Evolutionary conservation across 768 basidiomycete genomes (phyloP).

Genomic region (Pisolithus orientalis): DNA sequence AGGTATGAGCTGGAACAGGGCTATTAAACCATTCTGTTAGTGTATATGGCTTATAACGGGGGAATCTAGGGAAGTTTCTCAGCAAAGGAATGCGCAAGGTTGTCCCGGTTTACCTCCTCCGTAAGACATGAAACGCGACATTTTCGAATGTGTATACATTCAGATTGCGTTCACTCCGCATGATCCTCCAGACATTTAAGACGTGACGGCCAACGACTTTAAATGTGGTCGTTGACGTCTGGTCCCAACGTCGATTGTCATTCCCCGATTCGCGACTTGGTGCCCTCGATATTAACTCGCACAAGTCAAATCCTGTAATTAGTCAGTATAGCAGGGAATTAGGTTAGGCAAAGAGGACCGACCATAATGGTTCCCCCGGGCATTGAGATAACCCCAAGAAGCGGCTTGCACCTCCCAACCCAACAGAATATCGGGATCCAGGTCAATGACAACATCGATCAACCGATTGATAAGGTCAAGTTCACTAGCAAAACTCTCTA

Average conservation of each 20-base stretch:
- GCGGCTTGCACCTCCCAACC: constrained; percentile 89
- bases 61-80: constrained; percentile 45
- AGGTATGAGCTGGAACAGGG: constrained; percentile 46
- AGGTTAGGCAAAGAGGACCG: background rate
- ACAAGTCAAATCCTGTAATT: constrained; percentile 60
- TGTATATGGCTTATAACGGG: constrained; percentile 58
- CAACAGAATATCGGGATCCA: constrained; percentile 87
- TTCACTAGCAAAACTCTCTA: constrained; percentile 61
- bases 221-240: constrained; percentile 73
- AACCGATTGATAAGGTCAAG: constrained; percentile 74
- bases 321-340: constrained; percentile 1
- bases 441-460: constrained; percentile 62
- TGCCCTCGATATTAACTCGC: constrained; percentile 73
- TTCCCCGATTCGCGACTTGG: constrained; percentile 34
- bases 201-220: constrained; percentile 85
- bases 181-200: constrained; percentile 87
- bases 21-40: constrained; percentile 69
- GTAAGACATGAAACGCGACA: constrained; percentile 75
- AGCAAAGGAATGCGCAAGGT: background rate
- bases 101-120: constrained; percentile 46
- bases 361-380: constrained; percentile 63
- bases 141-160: constrained; percentile 87
- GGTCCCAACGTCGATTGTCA: constrained; percentile 62
- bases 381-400: constrained; percentile 87
- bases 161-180: constrained; percentile 77